Percentiles rank a stretch among this genome's conserved stretches.
These are phyloP conservation scores for Ustilago cynodontis DNA, from an alignment of 1,284 basidiomycete genomes.

Conservation along the genomic window DNA sequence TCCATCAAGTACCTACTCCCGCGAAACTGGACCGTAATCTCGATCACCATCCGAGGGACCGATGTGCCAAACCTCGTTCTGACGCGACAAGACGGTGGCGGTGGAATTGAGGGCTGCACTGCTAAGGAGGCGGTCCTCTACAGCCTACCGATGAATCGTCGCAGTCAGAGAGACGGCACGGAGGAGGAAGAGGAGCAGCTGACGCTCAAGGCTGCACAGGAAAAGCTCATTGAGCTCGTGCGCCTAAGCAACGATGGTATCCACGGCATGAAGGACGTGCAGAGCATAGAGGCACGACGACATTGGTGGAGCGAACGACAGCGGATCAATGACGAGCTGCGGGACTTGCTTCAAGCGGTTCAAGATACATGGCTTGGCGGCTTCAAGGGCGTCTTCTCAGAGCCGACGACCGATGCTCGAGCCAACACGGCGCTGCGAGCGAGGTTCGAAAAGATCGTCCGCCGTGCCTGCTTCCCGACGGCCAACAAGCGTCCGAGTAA, in stretches of 20 bases:
- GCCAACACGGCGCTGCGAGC: slow-evolving; percentile 42
- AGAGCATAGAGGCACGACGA: slow-evolving; percentile 75
- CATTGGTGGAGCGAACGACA: slow-evolving; percentile 88
- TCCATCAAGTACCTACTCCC: slow-evolving; percentile 74
- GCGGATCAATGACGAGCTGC: slow-evolving; percentile 81
- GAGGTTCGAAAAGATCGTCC: slow-evolving; percentile 48
- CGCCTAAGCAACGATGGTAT: slow-evolving; percentile 81
- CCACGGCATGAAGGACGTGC: slow-evolving; percentile 79
- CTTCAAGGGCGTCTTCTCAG: slow-evolving; percentile 77
- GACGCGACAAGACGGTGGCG: slow-evolving; percentile 76
- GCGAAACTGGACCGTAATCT: slow-evolving; percentile 84
- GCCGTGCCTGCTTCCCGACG: slow-evolving; percentile 74
- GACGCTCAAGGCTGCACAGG: slow-evolving; percentile 80
- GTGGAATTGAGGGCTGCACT: slow-evolving; percentile 32
- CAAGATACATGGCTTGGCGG: slow-evolving; percentile 97
- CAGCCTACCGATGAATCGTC: slow-evolving; percentile 83
- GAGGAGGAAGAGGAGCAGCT: slow-evolving; percentile 75
- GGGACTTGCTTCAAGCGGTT: slow-evolving; percentile 82
- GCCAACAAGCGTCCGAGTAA: slow-evolving; percentile 70
- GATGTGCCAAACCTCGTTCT: slow-evolving; percentile 87
- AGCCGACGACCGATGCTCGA: slow-evolving; percentile 24
- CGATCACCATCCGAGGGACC: slow-evolving; percentile 72
- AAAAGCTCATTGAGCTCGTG: slow-evolving; percentile 84
- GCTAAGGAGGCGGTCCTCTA: slow-evolving; percentile 72
- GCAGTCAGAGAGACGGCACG: slow-evolving; percentile 80